phyloP scores from a whole-genome alignment of 768 basidiomycete genomes.

The Russula dissimulans region DNA sequence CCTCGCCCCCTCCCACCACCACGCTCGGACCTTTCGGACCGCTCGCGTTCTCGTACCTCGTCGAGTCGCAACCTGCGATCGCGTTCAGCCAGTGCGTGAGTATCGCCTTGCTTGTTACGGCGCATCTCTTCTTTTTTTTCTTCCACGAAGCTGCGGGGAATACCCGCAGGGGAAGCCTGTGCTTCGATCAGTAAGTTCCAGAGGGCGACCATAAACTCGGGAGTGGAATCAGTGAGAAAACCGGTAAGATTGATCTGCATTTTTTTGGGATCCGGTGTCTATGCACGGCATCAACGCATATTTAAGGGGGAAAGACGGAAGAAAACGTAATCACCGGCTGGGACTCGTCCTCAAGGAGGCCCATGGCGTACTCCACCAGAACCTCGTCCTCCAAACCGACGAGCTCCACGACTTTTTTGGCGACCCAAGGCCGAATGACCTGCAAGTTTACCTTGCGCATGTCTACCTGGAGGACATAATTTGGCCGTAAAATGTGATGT shows the following conservation, averaged over 20 bases:
- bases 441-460: conserved; percentile 90
- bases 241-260: conserved; percentile 94
- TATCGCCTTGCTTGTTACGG: conserved; percentile 53
- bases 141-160: conserved; percentile 84
- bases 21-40: conserved; percentile 35
- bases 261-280: conserved; percentile 88
- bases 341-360: conserved; percentile 77
- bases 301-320: neutral
- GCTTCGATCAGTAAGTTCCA: conserved; percentile 94
- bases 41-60: conserved; percentile 56
- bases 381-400: conserved; percentile 96
- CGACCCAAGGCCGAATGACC: conserved; percentile 93
- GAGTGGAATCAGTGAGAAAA: conserved; percentile 82
- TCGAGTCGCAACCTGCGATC: conserved; percentile 61
- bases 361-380: conserved; percentile 93
- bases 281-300: conserved; percentile 7
- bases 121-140: conserved; percentile 89
- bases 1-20: conserved; percentile 54
- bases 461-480: conserved; percentile 52
- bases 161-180: conserved; percentile 78
- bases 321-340: conserved; percentile 52
- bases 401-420: conserved; percentile 83
- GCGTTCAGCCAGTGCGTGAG: conserved; percentile 56
- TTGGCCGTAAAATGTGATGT: no score
- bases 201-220: conserved; percentile 76